Percentiles rank a stretch among this genome's conserved stretches.
Evolutionary conservation across 768 basidiomycete species (phyloP).

Genomic region (Zangia roseola): DNA sequence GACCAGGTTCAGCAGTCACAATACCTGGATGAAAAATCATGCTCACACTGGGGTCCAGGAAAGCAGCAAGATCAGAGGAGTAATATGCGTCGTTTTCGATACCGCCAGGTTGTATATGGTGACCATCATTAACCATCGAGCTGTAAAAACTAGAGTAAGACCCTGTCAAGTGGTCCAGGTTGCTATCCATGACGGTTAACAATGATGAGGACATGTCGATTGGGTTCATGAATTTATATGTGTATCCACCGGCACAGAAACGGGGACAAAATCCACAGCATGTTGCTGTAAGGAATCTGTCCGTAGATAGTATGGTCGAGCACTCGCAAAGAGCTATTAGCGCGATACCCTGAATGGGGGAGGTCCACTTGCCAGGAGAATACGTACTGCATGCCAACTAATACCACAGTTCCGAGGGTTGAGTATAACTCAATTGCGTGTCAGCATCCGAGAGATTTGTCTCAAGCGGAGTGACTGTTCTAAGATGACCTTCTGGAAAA

Average conservation of each 20-base stretch:
- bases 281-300: slow-evolving; percentile 19
- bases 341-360: not conserved
- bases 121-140: not conserved
- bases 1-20: slow-evolving; percentile 1
- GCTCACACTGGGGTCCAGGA: slow-evolving; percentile 13
- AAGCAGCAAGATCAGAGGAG: not conserved
- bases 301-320: not conserved
- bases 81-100: not conserved
- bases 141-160: slow-evolving; percentile 1
- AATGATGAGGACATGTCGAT: not conserved
- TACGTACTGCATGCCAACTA: slow-evolving; percentile 13
- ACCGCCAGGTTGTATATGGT: not conserved
- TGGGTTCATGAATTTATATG: slow-evolving; percentile 13
- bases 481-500: slow-evolving; percentile 16
- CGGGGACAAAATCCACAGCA: slow-evolving; percentile 18
- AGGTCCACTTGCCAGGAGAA: not conserved
- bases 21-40: not conserved
- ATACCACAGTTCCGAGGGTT: slow-evolving; percentile 21
- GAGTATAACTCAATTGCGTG: not conserved
- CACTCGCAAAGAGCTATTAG: not conserved
- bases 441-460: not conserved
- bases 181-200: slow-evolving; percentile 15
- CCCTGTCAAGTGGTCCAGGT: slow-evolving; percentile 4
- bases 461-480: not conserved
- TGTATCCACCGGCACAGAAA: not conserved